Base-by-base conservation (phyloP, 164 flowering plant species). In the Aristolochia fimbriata region DNA sequence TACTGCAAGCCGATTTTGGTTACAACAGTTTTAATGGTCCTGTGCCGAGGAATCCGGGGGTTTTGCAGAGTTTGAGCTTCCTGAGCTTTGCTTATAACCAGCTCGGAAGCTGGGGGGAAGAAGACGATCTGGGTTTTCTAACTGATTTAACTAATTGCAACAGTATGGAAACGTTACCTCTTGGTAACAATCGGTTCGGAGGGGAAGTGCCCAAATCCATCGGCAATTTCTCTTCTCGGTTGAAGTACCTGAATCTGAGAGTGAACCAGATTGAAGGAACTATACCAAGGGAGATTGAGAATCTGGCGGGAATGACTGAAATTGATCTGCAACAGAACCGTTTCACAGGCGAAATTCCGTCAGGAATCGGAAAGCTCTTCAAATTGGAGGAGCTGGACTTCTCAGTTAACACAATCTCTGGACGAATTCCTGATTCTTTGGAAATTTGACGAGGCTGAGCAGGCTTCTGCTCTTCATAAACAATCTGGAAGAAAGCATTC, bases 271-370 rank as follows among this genome's bases (percentile, higher is more conserved):
- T 72, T 8, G 17, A 6, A 12, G 73, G 74, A 58, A 60, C 16
- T 15, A 52, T 67, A 41, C 74, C 71, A 6, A 6, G 6, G 51
- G 73, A 48, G 53, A 54, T 73, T 15, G 27, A 65, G 46, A 70
- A 58, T 47, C 58, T 73, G 24, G 37, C n/a, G 30, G 55, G 47
- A 49, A 33, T 70, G 51, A 51, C 8, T 15, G 4, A 2, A 19
- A n/a, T 73, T 9, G 19, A 3, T 51, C 25, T 66, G 43, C 24
- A 14, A 16, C 31, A 33, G 11, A 73, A 70, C 49, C 3, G 21
- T 37, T 65, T 73, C 15, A 60, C 60, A 48, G 77, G 77, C 27
- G 47, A 6, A 5, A 70, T 73, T 19, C 77, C 77, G 3, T 33
- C 46, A 19, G 47, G 41, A 2, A 22, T 71, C 37, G 74, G 65